phyloP scores from a whole-genome alignment of 169 alveolate genomes.

The Eimeria falciformis region DNA sequence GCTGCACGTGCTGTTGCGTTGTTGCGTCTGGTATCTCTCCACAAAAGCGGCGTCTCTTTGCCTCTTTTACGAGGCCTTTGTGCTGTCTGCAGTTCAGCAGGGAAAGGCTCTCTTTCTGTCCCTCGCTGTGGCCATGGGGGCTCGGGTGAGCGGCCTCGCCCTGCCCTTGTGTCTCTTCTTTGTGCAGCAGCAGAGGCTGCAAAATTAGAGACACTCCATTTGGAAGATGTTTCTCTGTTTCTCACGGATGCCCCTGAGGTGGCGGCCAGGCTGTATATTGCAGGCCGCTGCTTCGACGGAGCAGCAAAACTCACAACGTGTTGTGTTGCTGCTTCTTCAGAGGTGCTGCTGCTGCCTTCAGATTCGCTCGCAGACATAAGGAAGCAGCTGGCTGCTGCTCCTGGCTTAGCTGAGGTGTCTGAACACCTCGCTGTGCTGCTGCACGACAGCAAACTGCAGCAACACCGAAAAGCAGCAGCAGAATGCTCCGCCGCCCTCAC shows the following conservation, averaged over 20 bases:
- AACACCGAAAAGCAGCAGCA: neutral
- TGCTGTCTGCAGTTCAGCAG: slow-evolving; percentile 30
- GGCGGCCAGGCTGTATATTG: slow-evolving; percentile 46
- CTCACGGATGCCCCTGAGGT: slow-evolving; percentile 13
- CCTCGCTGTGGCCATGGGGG: slow-evolving; percentile 37
- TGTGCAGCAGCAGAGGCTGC: slow-evolving; percentile 42
- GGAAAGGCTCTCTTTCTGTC: neutral
- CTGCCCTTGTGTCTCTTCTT: neutral
- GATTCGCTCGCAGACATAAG: slow-evolving; percentile 10
- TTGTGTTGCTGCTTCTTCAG: slow-evolving; percentile 41
- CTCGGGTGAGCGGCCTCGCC: slow-evolving; percentile 4
- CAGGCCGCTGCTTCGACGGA: neutral
- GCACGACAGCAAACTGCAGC: slow-evolving; percentile 68
- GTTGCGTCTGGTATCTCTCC: neutral
- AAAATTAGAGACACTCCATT: neutral
- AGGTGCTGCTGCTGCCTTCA: slow-evolving; percentile 50
- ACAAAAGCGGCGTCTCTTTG: slow-evolving; percentile 6
- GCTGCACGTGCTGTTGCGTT: slow-evolving; percentile 14
- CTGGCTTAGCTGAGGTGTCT: neutral
- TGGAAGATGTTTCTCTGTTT: neutral
- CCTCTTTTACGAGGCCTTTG: slow-evolving; percentile 2
- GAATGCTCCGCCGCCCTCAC: neutral
- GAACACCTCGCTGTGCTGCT: slow-evolving; percentile 24
- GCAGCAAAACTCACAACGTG: slow-evolving; percentile 31
- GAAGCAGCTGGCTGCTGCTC: slow-evolving; percentile 17